A percentile compares a stretch with the other conserved stretches of the same genome.
These are phyloP conservation scores for Boeremia exigua DNA, from an alignment of 2,329 filamentous ascomycete genomes.

Conservation along the genomic window DNA sequence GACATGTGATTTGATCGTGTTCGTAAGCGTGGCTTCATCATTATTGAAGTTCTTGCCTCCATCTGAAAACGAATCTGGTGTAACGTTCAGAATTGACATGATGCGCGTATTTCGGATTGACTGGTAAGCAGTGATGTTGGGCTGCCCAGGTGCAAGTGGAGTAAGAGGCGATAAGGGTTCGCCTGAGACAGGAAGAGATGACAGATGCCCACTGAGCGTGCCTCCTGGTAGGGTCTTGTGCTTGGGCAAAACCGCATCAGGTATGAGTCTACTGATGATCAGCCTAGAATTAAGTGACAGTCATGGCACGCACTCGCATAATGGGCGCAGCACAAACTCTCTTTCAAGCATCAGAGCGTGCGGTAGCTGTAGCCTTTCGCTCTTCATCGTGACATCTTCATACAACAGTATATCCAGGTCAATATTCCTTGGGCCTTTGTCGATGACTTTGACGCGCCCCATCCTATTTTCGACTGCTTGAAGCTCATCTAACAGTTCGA, in stretches of 20 bases:
- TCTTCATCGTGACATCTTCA: constrained; percentile 67
- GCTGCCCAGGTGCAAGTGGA: constrained; percentile 43
- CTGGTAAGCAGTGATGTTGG: constrained; percentile 36
- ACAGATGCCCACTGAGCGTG: constrained; percentile 41
- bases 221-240: constrained; percentile 55
- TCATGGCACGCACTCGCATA: constrained; percentile 69
- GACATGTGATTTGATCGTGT: constrained; percentile 68
- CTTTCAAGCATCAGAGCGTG: constrained; percentile 86
- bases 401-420: constrained; percentile 93
- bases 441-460: constrained; percentile 81
- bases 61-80: constrained; percentile 96
- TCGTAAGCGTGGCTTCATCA: constrained; percentile 58
- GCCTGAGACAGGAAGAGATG: constrained; percentile 42
- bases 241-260: constrained; percentile 47
- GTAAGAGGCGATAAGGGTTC: constrained; percentile 49
- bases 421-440: constrained; percentile 94
- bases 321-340: constrained; percentile 89
- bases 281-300: neutral
- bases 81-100: constrained; percentile 95
- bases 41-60: constrained; percentile 65
- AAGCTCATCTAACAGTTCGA: constrained; percentile 77
- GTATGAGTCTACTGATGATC: constrained; percentile 33
- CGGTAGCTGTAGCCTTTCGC: constrained; percentile 80
- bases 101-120: constrained; percentile 65
- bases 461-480: constrained; percentile 83